Base-by-base conservation (phyloP, 805 yeast genomes). In the Candida chilensis region DNA sequence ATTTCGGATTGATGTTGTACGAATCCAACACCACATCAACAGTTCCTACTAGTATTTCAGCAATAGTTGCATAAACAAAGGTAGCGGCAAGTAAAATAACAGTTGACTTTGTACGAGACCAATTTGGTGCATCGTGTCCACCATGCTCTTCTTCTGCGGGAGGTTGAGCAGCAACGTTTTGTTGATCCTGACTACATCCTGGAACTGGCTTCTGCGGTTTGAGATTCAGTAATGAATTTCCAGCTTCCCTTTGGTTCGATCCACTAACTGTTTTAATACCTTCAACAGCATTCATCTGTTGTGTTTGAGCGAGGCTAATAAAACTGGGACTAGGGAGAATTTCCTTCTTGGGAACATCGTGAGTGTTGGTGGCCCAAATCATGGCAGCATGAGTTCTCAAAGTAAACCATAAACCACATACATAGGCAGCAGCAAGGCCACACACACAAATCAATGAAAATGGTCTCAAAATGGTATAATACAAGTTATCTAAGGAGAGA, bases 51-150 rank as follows among this genome's bases (percentile, higher is more conserved):
- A 90, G 64, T 24, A 90, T 85, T 54, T 90, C 97, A 2, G 97
- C 98, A 44, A 92, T 88, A 19, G 86, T 57, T 0, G 98, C 96
- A 53, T 92, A 92, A 14, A 87, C 59, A 8, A 88, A 38, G 0
- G 98, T 92, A 1, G 97, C 90, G 3, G 80, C 72, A 5, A 92
- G 61, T 27, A 92, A 63, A 32, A 92, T 88, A 12, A 80, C 70
- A 1, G 95, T 71, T 2, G 95, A 83, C 54, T 87, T 90, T 11
- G 61, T 60, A 45, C 90, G 71, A 5, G 95, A 79, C 98, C 98
- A 92, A 50, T 92, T 92, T 27, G 98, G 97, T 0, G 96, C 94
- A 51, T 87, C 96, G 43, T 90, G 96, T 1, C 94, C 94, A 4
- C 81, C 80, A n/a, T 15, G 30, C 32, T 19, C n/a, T 27, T 37